These are phyloP conservation scores for Fusarium lateritium DNA, from an alignment of 2,329 filamentous ascomycete species.

Conservation along the genomic window DNA sequence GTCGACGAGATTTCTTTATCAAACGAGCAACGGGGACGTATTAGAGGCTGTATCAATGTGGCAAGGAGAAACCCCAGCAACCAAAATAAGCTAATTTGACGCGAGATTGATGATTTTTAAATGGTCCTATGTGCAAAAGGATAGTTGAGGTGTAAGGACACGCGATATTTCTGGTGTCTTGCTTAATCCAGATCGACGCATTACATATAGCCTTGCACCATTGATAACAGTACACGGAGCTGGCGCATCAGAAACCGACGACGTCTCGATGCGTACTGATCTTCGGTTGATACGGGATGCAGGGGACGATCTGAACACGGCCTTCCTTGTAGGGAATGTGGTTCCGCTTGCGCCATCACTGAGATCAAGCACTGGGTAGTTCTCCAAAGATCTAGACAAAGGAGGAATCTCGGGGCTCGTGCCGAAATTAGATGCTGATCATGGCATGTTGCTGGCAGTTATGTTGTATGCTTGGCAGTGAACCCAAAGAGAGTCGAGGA, in stretches of 20 bases:
- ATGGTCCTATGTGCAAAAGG: neutral
- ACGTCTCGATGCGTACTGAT: neutral
- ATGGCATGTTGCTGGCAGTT: neutral
- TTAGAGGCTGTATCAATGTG: slow-evolving; percentile 22
- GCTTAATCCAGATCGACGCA: neutral
- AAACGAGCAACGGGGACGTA: slow-evolving; percentile 17
- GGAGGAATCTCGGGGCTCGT: neutral
- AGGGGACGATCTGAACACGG: neutral
- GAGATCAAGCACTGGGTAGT: neutral
- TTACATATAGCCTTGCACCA: neutral
- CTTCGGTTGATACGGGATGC: neutral
- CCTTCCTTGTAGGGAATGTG: neutral
- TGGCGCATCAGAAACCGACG: neutral
- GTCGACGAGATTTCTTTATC: slow-evolving; percentile 30
- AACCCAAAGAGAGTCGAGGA: neutral
- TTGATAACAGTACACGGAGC: neutral
- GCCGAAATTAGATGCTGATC: neutral
- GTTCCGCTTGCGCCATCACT: neutral
- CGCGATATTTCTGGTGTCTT: neutral
- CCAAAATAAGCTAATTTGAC: slow-evolving; percentile 40
- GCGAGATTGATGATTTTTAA: slow-evolving; percentile 16
- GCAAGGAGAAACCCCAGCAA: slow-evolving; percentile 14
- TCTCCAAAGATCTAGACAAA: slow-evolving; percentile 3
- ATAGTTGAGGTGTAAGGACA: neutral
- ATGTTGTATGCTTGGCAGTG: neutral